These are phyloP conservation scores for Wickerhamiella dianesei DNA, from an alignment of 805 yeast species.

Conservation along the genomic window DNA sequence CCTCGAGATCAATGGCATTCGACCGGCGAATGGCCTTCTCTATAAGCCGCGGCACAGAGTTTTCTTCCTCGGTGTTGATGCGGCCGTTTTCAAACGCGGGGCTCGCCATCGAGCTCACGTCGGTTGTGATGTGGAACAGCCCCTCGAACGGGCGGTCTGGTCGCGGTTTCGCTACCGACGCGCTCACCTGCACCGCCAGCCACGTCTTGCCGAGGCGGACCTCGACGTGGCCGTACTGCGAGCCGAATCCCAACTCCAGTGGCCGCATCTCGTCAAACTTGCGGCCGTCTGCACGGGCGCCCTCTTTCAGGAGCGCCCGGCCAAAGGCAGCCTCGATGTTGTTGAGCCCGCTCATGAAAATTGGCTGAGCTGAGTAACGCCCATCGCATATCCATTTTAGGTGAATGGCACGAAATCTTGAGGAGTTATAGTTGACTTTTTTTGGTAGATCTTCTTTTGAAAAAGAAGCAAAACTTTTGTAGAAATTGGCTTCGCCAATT, in stretches of 20 bases:
- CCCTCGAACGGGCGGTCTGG: conserved; percentile 95
- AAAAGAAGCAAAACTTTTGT: too few species aligned
- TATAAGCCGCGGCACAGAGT: conserved; percentile 63
- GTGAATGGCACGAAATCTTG: not conserved
- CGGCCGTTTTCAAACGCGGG: conserved; percentile 65
- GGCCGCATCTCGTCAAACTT: conserved; percentile 47
- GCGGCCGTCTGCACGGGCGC: conserved; percentile 59
- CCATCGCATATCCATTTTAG: not conserved
- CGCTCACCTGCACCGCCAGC: conserved; percentile 57
- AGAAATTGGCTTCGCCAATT: too few species aligned
- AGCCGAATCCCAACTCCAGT: conserved; percentile 50
- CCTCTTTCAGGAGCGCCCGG: conserved; percentile 43
- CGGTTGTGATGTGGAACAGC: conserved; percentile 66
- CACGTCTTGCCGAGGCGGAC: conserved; percentile 64
- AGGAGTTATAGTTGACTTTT: too few species aligned
- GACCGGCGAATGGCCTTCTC: conserved; percentile 89
- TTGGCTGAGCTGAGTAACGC: not conserved
- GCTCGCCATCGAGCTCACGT: conserved; percentile 80
- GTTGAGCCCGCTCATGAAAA: conserved; percentile 1
- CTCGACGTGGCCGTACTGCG: conserved; percentile 61
- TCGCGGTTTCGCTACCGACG: conserved; percentile 63
- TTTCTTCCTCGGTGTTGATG: conserved; percentile 65
- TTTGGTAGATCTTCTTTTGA: too few species aligned
- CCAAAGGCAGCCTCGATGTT: conserved; percentile 50
- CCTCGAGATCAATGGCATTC: conserved; percentile 81